Conservation (phyloP, 306 rosid genomes). For the Astragalus membranaceus region DNA sequence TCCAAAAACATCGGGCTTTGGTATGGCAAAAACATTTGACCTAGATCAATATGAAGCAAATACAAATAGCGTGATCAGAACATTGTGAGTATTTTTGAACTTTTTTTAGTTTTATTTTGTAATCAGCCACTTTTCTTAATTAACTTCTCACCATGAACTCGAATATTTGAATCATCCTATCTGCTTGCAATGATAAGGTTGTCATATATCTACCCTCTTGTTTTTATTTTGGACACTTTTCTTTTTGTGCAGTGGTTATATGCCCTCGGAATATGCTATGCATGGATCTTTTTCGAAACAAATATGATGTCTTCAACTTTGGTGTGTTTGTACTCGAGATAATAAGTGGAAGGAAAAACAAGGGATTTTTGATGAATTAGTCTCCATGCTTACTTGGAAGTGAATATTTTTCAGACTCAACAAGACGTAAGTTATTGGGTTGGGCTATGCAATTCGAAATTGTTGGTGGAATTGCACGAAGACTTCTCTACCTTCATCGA, state of each 20-base stretch:
- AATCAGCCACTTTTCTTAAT: background rate
- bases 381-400: background rate
- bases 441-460: constrained; percentile 37
- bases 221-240: background rate
- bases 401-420: constrained; percentile 18
- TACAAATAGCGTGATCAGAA: constrained; percentile 43
- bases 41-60: constrained; percentile 38
- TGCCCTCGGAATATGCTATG: constrained; percentile 42
- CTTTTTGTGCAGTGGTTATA: constrained; percentile 31
- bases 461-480: constrained; percentile 35
- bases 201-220: too few relatives aligned
- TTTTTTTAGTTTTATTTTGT: background rate
- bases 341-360: constrained; percentile 45
- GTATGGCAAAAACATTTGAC: constrained; percentile 39
- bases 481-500: constrained; percentile 41
- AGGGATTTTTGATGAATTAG: background rate
- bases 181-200: too few relatives aligned
- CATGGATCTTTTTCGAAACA: constrained; percentile 35
- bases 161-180: too few relatives aligned
- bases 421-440: constrained; percentile 8
- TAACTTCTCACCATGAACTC: too few relatives aligned
- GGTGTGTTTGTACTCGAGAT: constrained; percentile 43
- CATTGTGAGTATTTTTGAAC: constrained; percentile 33
- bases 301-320: constrained; percentile 41
- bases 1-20: constrained; percentile 50